These are phyloP conservation scores for Lentinula boryana DNA, from an alignment of 768 basidiomycete genomes.

Conservation along the genomic window DNA sequence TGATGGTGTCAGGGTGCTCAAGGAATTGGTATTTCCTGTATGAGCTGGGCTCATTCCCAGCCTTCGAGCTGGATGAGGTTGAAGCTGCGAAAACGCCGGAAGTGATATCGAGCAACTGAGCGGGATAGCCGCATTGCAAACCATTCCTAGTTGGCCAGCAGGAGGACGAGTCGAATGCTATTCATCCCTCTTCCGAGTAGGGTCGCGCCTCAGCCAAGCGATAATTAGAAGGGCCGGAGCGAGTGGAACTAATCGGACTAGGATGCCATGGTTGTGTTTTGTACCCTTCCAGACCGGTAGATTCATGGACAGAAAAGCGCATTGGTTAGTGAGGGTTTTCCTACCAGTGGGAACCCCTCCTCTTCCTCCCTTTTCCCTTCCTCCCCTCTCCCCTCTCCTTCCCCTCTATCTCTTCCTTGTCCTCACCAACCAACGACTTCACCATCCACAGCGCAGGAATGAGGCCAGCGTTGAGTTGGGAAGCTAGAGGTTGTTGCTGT, in stretches of 20 bases:
- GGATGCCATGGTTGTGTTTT: slow-evolving; percentile 2
- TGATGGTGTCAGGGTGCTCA: slow-evolving; percentile 31
- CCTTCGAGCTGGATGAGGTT: slow-evolving; percentile 15
- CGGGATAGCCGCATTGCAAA: slow-evolving; percentile 8
- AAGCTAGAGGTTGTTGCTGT: no score
- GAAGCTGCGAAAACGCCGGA: slow-evolving; percentile 16
- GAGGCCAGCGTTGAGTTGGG: slow-evolving; percentile 28
- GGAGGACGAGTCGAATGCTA: background rate
- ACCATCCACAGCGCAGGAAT: no score
- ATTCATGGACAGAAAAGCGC: no score
- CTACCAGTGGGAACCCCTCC: no score
- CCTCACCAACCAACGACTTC: no score
- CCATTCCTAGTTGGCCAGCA: background rate
- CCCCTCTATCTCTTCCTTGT: no score
- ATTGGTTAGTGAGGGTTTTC: no score
- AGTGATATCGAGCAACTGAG: slow-evolving; percentile 23
- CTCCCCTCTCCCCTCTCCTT: no score
- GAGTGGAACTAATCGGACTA: slow-evolving; percentile 23
- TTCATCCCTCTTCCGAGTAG: slow-evolving; percentile 1
- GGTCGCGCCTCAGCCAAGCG: slow-evolving; percentile 26
- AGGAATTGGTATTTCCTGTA: slow-evolving; percentile 33
- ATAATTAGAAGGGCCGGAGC: slow-evolving; percentile 29
- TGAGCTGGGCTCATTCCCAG: slow-evolving; percentile 16
- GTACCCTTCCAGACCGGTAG: slow-evolving; percentile 15
- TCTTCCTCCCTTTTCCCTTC: no score